Evolutionary conservation across 2,329 filamentous ascomycete species (phyloP).

Genomic region (Aspergillus cejpii): DNA sequence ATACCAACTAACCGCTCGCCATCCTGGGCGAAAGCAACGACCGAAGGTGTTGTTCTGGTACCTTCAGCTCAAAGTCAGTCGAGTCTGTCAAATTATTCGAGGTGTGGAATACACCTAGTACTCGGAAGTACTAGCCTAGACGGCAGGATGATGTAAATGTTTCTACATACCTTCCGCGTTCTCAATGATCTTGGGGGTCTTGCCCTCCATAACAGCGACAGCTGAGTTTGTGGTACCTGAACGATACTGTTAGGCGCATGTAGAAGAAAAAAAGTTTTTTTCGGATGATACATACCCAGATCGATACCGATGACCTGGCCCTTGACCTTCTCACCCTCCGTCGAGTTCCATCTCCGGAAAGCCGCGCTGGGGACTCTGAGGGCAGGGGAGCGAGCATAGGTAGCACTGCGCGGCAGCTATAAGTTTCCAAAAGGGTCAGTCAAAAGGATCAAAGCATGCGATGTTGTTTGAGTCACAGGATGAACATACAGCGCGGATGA

Average conservation of each 20-base stretch:
- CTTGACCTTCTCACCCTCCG: constrained; percentile 71
- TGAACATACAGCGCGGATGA: constrained; percentile 66
- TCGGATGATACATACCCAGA: constrained; percentile 58
- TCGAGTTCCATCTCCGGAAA: constrained; percentile 54
- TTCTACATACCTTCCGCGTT: constrained; percentile 74
- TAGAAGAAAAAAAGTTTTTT: neutral
- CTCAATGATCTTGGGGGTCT: constrained; percentile 90
- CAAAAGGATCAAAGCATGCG: constrained; percentile 14
- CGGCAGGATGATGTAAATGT: constrained; percentile 12
- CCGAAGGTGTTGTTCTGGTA: constrained; percentile 85
- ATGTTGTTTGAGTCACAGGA: constrained; percentile 7
- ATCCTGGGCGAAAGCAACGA: constrained; percentile 91
- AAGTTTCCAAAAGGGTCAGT: constrained; percentile 15
- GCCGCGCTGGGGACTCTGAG: constrained; percentile 65
- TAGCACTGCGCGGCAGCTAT: constrained; percentile 72
- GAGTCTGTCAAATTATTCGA: neutral
- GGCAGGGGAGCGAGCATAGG: constrained; percentile 61
- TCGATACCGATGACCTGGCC: constrained; percentile 97
- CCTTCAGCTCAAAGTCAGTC: constrained; percentile 44
- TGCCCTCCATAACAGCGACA: constrained; percentile 96
- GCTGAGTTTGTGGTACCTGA: constrained; percentile 90
- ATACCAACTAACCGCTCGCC: constrained; percentile 96
- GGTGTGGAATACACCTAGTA: neutral
- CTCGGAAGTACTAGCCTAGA: constrained; percentile 6
- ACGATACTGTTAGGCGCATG: constrained; percentile 13